These are phyloP conservation scores for Lojkania enalia DNA, from an alignment of 2,329 filamentous ascomycete species.

Conservation along the genomic window DNA sequence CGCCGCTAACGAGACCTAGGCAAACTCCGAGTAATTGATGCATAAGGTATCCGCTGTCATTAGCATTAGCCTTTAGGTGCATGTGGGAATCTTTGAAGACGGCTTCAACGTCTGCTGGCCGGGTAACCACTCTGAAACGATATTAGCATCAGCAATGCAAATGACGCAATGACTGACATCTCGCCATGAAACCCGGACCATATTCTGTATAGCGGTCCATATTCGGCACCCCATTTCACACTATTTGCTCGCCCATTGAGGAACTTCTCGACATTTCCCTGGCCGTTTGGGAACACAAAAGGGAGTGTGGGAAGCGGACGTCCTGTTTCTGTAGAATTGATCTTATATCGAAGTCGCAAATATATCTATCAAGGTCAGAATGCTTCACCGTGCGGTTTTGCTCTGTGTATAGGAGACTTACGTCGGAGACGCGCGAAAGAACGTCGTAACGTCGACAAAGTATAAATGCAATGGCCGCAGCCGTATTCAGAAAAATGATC, in stretches of 20 bases:
- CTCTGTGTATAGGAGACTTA: no score
- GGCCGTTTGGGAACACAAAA: conserved; percentile 28
- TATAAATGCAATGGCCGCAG: no score
- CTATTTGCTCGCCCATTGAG: conserved; percentile 42
- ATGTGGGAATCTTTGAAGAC: conserved; percentile 52
- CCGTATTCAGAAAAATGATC: no score
- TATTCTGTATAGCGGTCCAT: conserved; percentile 45
- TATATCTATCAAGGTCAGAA: no score
- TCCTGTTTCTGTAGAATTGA: no score
- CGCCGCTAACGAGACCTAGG: conserved; percentile 46
- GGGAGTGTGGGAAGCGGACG: no score
- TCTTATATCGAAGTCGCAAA: no score
- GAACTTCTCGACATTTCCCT: conserved; percentile 48
- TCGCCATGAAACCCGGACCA: conserved; percentile 44
- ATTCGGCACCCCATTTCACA: conserved; percentile 34
- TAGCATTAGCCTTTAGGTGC: conserved; percentile 49
- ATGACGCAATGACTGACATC: conserved; percentile 33
- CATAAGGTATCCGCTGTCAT: conserved; percentile 49
- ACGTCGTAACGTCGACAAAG: no score
- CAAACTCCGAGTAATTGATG: conserved; percentile 49
- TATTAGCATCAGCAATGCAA: not conserved
- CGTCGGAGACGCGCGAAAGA: no score
- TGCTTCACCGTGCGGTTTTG: no score
- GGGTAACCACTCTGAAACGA: conserved; percentile 20
- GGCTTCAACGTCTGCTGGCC: conserved; percentile 15